Percentiles rank a stretch among this genome's conserved stretches.
These are phyloP conservation scores for Gynostemma pentaphyllum DNA, from an alignment of 306 rosid genomes.

Conservation along the genomic window DNA sequence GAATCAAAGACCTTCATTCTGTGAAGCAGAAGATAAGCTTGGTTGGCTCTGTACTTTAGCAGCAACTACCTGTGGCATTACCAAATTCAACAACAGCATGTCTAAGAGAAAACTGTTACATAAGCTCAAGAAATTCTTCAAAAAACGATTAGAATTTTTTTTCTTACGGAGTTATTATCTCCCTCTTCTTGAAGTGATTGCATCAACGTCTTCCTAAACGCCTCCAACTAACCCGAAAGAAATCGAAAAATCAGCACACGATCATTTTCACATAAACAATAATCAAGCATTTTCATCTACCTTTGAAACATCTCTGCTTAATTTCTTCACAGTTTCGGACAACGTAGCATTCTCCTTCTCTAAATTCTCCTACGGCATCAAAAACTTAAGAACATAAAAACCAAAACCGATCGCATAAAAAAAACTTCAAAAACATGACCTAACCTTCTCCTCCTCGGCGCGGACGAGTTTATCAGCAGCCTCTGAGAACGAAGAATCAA, in stretches of 20 bases:
- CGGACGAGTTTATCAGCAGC: conserved; percentile 42
- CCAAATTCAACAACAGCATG: neutral
- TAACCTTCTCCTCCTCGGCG: conserved; percentile 53
- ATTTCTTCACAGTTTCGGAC: conserved; percentile 53
- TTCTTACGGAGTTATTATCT: conserved; percentile 48
- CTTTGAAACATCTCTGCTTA: conserved; percentile 82
- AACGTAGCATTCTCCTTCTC: conserved; percentile 51
- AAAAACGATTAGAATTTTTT: neutral
- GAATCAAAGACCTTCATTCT: conserved; percentile 36
- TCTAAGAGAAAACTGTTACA: conserved; percentile 7
- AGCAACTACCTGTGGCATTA: conserved; percentile 24
- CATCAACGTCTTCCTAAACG: conserved; percentile 77
- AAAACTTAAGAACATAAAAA: neutral
- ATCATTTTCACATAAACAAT: neutral
- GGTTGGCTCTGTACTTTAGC: conserved; percentile 35
- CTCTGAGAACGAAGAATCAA: conserved; percentile 39
- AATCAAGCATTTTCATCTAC: conserved; percentile 19
- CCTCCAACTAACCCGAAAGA: conserved; percentile 71
- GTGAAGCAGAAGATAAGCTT: conserved; percentile 31
- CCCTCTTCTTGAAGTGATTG: conserved; percentile 66
- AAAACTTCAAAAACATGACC: neutral
- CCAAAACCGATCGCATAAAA: neutral
- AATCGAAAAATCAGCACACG: neutral
- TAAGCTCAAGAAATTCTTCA: neutral
- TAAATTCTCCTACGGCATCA: conserved; percentile 44